Evolutionary conservation across 495 filamentous ascomycete species (phyloP), one percentile per base, ranked within the genome.

Genomic region (Parathielavia hyrcaniae): DNA sequence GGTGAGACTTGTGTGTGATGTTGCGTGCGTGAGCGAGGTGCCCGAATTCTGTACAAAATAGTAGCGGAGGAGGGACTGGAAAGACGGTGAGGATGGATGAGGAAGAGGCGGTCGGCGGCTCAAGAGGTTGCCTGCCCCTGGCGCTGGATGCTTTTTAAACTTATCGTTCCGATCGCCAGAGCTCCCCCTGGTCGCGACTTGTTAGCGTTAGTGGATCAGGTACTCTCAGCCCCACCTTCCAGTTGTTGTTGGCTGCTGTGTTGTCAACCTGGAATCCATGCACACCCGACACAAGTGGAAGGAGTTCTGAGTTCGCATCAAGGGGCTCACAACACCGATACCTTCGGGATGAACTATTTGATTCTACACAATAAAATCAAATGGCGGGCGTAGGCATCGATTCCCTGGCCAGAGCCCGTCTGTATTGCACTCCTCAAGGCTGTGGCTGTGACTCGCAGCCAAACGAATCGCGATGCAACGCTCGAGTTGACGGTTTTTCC

Each of bases 61-160:
- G 6, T 14, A 26, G 34, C 19, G 19, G 11, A 38, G 48, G 14
- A 30, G 52, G 26, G 36, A 45, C 55, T 44, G 56, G 44, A 46
- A 57, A 30, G 45, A 48, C 30, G 32, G 26, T 14, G 50, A 50
- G 4, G 45, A 39, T 4, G 4, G 45, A 39, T 4, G 32, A 49
- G 22, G 41, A 45, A 48, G 44, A 46, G 46, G 53, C 54, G 39
- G 50, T 49, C 36, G 48, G 50, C 30, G 49, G 56, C 36, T 35
- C 39, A 46, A 39, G 40, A 48, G 35, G 38, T 55, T 9, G 34
- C 26, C 43, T 19, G 30, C 53, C 41, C 46, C 39, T 54, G 58
- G 47, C 41, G 13, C 63, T 60, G 59, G 60, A 63, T 66, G 63
- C 59, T 62, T 68, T 30, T 68, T 66, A 61, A 41, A 64, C 60